A percentile compares a stretch with the other conserved stretches of the same genome.
phyloP scores from a whole-genome alignment of 2,329 filamentous ascomycete species.

The Beauveria brongniartii region DNA sequence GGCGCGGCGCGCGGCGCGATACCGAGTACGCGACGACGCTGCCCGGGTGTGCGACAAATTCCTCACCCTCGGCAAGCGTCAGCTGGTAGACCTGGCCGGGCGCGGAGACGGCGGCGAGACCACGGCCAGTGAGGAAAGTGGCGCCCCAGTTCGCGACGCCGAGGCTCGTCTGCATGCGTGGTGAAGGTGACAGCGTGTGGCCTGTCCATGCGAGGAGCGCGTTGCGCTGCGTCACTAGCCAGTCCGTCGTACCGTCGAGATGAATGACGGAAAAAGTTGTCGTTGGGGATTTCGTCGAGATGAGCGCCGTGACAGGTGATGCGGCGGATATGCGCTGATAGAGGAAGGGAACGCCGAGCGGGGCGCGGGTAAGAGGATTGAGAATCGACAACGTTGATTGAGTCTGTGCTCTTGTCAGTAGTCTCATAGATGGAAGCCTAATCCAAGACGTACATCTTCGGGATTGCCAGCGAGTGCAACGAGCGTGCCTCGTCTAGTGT shows the following conservation, averaged over 20 bases:
- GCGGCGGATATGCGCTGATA: conserved; percentile 89
- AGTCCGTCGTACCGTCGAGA: conserved; percentile 89
- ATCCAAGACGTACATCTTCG: conserved; percentile 60
- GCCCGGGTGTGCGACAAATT: conserved; percentile 84
- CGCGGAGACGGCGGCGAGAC: conserved; percentile 74
- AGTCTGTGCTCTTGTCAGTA: conserved; percentile 43
- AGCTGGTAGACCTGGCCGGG: conserved; percentile 87
- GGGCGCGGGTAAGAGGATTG: conserved; percentile 70
- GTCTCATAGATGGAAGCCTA: too few species aligned
- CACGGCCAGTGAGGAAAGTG: conserved; percentile 79
- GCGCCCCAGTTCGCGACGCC: conserved; percentile 85
- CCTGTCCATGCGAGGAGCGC: conserved; percentile 96
- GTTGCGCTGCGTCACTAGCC: conserved; percentile 83
- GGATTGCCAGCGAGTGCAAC: conserved; percentile 84
- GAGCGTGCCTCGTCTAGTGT: conserved; percentile 83
- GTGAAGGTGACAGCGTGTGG: conserved; percentile 69
- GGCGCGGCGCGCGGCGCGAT: conserved; percentile 62
- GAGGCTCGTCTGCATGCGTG: conserved; percentile 66
- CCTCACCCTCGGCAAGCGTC: conserved; percentile 70
- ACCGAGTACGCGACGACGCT: conserved; percentile 89
- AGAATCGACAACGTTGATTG: conserved; percentile 84
- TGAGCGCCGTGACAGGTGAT: conserved; percentile 76
- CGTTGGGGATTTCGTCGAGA: conserved; percentile 77
- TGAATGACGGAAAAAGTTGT: conserved; percentile 84
- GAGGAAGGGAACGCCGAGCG: conserved; percentile 84